Evolutionary conservation across 805 yeast genomes (phyloP).

Genomic region (Jamesozyma spencerorum): DNA sequence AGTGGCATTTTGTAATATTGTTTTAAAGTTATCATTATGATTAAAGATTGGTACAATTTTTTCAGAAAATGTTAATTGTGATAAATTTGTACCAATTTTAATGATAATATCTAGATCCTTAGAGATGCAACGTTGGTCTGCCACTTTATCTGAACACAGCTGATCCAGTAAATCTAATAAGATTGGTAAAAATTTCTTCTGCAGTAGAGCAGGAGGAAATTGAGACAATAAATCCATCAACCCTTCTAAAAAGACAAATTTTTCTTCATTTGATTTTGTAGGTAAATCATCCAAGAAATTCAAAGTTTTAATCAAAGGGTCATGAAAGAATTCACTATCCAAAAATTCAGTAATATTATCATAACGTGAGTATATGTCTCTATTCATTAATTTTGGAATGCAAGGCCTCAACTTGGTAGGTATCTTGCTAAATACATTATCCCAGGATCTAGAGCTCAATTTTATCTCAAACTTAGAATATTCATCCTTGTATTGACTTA

Average conservation of each 20-base stretch:
- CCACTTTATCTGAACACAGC: constrained; percentile 26
- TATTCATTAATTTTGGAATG: constrained; percentile 44
- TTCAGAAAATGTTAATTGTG: constrained; percentile 72
- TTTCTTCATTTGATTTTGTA: constrained; percentile 61
- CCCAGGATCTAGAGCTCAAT: constrained; percentile 32
- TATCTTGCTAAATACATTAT: constrained; percentile 42
- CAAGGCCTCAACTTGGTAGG: constrained; percentile 45
- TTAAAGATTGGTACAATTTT: constrained; percentile 41
- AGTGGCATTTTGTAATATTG: constrained; percentile 19
- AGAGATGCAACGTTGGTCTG: constrained; percentile 36
- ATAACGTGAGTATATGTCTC: constrained; percentile 49
- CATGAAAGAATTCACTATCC: constrained; percentile 69
- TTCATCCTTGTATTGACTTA: constrained; percentile 53
- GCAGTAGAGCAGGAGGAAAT: constrained; percentile 50
- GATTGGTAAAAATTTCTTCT: constrained; percentile 66
- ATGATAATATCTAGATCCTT: constrained; percentile 43
- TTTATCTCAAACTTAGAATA: constrained; percentile 40
- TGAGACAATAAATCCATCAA: constrained; percentile 43
- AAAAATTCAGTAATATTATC: constrained; percentile 44
- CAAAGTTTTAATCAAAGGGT: constrained; percentile 71
- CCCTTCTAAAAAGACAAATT: constrained; percentile 57
- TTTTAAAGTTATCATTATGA: constrained; percentile 12
- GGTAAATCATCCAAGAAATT: constrained; percentile 75
- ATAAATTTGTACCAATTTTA: constrained; percentile 53
- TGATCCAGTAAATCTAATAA: constrained; percentile 43